phyloP scores from a whole-genome alignment of 305 asterid species.

The Withania somnifera region DNA sequence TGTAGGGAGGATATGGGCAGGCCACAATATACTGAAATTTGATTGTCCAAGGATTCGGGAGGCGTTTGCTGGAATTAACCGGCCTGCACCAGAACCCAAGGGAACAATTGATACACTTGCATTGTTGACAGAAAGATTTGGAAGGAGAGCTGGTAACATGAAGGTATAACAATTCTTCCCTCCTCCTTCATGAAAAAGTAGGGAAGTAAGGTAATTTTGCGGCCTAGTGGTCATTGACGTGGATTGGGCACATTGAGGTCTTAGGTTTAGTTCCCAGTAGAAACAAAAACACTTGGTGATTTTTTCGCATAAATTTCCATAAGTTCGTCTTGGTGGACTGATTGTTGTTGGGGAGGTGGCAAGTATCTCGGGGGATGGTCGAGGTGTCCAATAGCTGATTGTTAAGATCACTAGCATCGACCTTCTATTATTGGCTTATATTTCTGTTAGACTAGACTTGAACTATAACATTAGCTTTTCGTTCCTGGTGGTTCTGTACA shows the following conservation, averaged over 20 bases:
- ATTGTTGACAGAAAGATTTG: constrained; percentile 61
- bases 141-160: constrained; percentile 96
- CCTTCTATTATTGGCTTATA: neutral
- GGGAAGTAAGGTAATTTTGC: neutral
- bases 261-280: too few relatives aligned
- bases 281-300: too few relatives aligned
- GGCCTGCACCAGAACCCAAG: constrained; percentile 85
- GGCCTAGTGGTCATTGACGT: too few relatives aligned
- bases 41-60: constrained; percentile 78
- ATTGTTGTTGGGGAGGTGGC: too few relatives aligned
- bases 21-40: constrained; percentile 80
- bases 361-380: too few relatives aligned
- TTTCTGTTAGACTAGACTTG: neutral
- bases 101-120: constrained; percentile 82
- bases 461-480: neutral
- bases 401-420: neutral
- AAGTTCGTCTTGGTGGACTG: too few relatives aligned
- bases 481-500: neutral
- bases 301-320: too few relatives aligned
- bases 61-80: constrained; percentile 70
- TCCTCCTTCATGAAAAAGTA: neutral
- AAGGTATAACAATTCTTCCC: constrained; percentile 35
- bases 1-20: constrained; percentile 96
- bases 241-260: too few relatives aligned
- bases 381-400: too few relatives aligned